These are phyloP conservation scores for Xerocomellus intermedius DNA, from an alignment of 768 basidiomycete genomes.

Conservation along the genomic window DNA sequence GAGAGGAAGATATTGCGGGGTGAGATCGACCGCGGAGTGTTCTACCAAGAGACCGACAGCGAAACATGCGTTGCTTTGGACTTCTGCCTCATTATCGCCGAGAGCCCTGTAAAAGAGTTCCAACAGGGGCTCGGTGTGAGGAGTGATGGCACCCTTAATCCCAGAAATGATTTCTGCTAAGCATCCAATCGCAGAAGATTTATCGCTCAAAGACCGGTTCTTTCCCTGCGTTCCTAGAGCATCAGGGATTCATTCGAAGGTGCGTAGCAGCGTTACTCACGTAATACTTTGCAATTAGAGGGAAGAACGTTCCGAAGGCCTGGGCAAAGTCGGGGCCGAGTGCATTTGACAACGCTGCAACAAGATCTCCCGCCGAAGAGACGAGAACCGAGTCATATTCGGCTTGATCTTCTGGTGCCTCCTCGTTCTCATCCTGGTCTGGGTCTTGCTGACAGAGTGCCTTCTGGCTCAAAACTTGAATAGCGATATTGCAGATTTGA, in stretches of 20 bases:
- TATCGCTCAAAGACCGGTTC: slow-evolving; percentile 84
- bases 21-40: slow-evolving; percentile 78
- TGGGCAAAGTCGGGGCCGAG: slow-evolving; percentile 83
- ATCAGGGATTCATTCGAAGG: neutral
- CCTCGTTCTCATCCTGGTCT: slow-evolving; percentile 85
- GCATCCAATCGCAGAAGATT: slow-evolving; percentile 89
- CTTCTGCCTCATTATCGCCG: slow-evolving; percentile 83
- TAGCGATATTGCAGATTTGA: slow-evolving; percentile 73
- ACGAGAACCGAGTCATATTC: slow-evolving; percentile 97
- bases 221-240: slow-evolving; percentile 54
- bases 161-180: slow-evolving; percentile 95
- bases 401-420: slow-evolving; percentile 84
- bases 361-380: slow-evolving; percentile 91
- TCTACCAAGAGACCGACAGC: slow-evolving; percentile 90
- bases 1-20: slow-evolving; percentile 74
- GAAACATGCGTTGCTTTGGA: slow-evolving; percentile 95
- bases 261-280: slow-evolving; percentile 45
- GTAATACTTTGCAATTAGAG: slow-evolving; percentile 88
- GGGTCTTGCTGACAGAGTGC: slow-evolving; percentile 96
- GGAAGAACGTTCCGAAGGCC: slow-evolving; percentile 84
- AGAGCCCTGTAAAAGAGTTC: slow-evolving; percentile 85
- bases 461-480: slow-evolving; percentile 89
- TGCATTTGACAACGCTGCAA: slow-evolving; percentile 80
- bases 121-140: slow-evolving; percentile 76
- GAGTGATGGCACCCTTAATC: slow-evolving; percentile 83